Base-by-base conservation (phyloP, 2,329 filamentous ascomycete genomes). In the Dothiorella sarmentorum region DNA sequence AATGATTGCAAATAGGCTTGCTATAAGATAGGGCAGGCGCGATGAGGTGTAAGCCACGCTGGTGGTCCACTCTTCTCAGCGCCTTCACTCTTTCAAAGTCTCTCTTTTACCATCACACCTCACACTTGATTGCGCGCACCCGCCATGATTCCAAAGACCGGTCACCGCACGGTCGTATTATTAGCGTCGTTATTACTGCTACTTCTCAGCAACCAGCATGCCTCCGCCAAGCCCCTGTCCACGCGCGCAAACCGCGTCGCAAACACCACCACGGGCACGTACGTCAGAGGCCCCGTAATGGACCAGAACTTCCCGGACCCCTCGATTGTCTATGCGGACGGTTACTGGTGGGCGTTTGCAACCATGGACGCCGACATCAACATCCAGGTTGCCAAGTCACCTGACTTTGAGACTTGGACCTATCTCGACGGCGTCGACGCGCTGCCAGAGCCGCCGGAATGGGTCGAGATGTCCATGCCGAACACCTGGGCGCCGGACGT, bases 401-500 rank as follows among this genome's bases (percentile, higher is more conserved):
- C 53, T 4, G 59, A 61, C 37, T 61, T 61, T 24, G 11, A 18
- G 2, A 27, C 33, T 3, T 61, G 59, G 59, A 61, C 42, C 15
- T 59, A 45, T 29, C 43, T 61, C 6, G 33, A 51, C 9, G 51
- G 43, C 44, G 31, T 40, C 24, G 59, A 61, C 35, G 53, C 59
- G 33, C 56, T 61, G 44, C 59, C 59, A 11, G 22, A 40, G 27
- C 57, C 57, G 31, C 57, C 57, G 15, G 38, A 17, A 15, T 59
- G 57, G 57, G 62, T 63, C 44, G 37, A 63, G 24, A 43, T 44
- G 45, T 9, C 45, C 20, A 9, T 15, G 9, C 62, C 63, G 9
- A 56, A 61, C 22, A 63, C 70, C 17, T 73, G 71, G 71, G 71
- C 69, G 9, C 71, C 71, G 1, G 68, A 69, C 31, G 66, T 72